phyloP scores from a whole-genome alignment of 495 filamentous ascomycete genomes.

The Lentithecium fluviatile region DNA sequence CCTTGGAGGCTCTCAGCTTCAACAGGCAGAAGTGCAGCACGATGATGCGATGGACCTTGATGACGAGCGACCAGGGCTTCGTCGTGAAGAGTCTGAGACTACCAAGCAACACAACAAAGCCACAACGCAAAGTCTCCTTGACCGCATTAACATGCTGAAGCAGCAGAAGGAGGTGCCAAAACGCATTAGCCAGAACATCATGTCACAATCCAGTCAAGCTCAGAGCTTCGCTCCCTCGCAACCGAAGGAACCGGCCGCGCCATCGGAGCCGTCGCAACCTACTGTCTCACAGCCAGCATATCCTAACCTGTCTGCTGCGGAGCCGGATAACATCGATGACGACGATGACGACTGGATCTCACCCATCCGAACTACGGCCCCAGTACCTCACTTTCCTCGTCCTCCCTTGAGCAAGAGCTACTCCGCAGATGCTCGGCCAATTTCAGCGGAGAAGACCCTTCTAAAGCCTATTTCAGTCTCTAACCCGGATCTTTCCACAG shows the following conservation, averaged over 20 bases:
- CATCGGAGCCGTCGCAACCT: constrained; percentile 19
- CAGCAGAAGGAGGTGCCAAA: constrained; percentile 67
- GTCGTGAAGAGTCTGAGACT: constrained; percentile 45
- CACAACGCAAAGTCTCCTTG: constrained; percentile 85
- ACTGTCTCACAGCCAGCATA: constrained; percentile 52
- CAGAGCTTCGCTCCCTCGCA: constrained; percentile 1
- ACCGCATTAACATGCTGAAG: constrained; percentile 90
- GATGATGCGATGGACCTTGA: constrained; percentile 60
- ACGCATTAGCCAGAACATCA: constrained; percentile 7
- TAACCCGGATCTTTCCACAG: constrained; percentile 53
- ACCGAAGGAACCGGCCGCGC: constrained; percentile 8
- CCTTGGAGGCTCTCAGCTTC: constrained; percentile 47
- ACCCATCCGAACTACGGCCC: constrained; percentile 40
- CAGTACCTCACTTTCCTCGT: constrained; percentile 15
- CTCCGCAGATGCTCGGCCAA: constrained; percentile 51
- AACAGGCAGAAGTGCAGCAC: constrained; percentile 51
- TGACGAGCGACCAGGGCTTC: constrained; percentile 44
- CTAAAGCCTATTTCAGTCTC: constrained; percentile 63
- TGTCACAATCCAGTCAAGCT: constrained; percentile 7
- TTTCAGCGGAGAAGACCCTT: not conserved
- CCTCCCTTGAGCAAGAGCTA: constrained; percentile 54
- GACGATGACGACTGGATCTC: constrained; percentile 71
- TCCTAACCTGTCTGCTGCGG: constrained; percentile 52
- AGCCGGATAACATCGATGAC: constrained; percentile 35
- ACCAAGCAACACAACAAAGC: constrained; percentile 75